Evolutionary conservation across 2,329 filamentous ascomycete species (phyloP).

Genomic region (Fusarium albidum): DNA sequence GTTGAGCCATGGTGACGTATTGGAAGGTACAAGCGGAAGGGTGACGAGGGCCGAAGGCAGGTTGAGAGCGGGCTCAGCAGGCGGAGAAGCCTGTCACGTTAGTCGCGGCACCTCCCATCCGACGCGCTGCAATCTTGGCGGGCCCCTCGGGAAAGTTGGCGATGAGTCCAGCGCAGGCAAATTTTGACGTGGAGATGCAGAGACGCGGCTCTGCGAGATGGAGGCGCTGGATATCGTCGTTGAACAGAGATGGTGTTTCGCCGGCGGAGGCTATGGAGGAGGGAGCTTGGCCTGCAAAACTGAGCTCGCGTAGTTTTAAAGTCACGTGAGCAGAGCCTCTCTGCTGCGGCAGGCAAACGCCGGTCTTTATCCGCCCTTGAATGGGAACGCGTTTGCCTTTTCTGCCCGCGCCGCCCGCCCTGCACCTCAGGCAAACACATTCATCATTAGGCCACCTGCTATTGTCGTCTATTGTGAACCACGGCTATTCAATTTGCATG

Average conservation of each 20-base stretch:
- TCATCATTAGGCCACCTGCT: constrained; percentile 2
- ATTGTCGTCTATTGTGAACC: constrained; percentile 17
- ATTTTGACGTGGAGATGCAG: constrained; percentile 15
- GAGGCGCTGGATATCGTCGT: constrained; percentile 37
- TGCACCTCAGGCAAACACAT: not conserved
- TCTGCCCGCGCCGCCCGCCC: constrained; percentile 26
- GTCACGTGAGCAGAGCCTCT: constrained; percentile 50
- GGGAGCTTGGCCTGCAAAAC: constrained; percentile 42
- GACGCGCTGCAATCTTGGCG: constrained; percentile 43
- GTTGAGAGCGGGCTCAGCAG: constrained; percentile 49
- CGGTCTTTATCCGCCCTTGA: constrained; percentile 40
- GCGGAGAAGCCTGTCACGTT: constrained; percentile 60
- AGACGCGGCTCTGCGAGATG: constrained; percentile 31
- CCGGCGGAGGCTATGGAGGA: constrained; percentile 40
- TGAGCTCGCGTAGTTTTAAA: constrained; percentile 51
- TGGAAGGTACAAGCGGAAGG: constrained; percentile 11
- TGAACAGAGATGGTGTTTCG: constrained; percentile 35
- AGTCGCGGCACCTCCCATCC: constrained; percentile 57
- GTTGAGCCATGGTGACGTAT: constrained; percentile 62
- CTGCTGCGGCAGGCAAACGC: constrained; percentile 11
- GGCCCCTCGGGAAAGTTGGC: constrained; percentile 25
- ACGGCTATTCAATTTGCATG: constrained; percentile 10
- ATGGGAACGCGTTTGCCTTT: constrained; percentile 30
- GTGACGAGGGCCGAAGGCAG: constrained; percentile 16
- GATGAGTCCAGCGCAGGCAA: constrained; percentile 8